A percentile compares a stretch with the other conserved stretches of the same genome.
Evolutionary conservation across 805 yeast genomes (phyloP).

Genomic region (Teunomyces funiuensis): DNA sequence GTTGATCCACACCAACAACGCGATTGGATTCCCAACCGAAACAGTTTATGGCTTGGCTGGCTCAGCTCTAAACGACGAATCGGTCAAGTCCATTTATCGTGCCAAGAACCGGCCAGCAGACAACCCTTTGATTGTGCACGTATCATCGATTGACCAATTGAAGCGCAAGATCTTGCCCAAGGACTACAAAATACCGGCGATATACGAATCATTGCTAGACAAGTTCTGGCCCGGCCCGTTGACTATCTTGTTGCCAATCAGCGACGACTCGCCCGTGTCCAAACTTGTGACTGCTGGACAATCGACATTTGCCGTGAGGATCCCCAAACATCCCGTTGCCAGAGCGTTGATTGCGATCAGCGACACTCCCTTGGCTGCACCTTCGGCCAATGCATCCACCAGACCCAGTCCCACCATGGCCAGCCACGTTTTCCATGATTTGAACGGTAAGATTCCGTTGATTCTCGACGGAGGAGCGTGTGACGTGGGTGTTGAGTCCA

Average conservation of each 20-base stretch:
- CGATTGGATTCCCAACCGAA: slow-evolving; percentile 94
- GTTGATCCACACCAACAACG: slow-evolving; percentile 50
- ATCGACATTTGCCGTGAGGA: slow-evolving; percentile 85
- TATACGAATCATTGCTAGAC: slow-evolving; percentile 62
- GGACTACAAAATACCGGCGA: slow-evolving; percentile 57
- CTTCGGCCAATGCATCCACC: slow-evolving; percentile 96
- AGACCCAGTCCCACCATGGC: slow-evolving; percentile 93
- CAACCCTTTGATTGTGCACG: slow-evolving; percentile 90
- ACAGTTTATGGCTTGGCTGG: slow-evolving; percentile 97
- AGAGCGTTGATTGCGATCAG: slow-evolving; percentile 83
- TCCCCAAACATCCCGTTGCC: slow-evolving; percentile 87
- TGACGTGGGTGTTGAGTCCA: slow-evolving; percentile 87
- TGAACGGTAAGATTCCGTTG: slow-evolving; percentile 75
- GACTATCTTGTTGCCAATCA: slow-evolving; percentile 75
- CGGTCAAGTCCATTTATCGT: slow-evolving; percentile 72
- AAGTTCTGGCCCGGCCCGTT: slow-evolving; percentile 96
- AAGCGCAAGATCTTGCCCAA: slow-evolving; percentile 54
- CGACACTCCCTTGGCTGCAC: slow-evolving; percentile 93
- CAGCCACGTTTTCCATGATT: slow-evolving; percentile 77
- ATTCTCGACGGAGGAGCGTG: slow-evolving; percentile 92
- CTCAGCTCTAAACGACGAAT: slow-evolving; percentile 68
- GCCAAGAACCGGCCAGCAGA: slow-evolving; percentile 96
- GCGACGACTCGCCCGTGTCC: slow-evolving; percentile 53
- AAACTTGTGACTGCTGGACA: slow-evolving; percentile 81
- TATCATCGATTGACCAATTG: slow-evolving; percentile 75